Evolutionary conservation across 495 filamentous ascomycete species (phyloP).

Genomic region (Xanthoparmelia taractica): DNA sequence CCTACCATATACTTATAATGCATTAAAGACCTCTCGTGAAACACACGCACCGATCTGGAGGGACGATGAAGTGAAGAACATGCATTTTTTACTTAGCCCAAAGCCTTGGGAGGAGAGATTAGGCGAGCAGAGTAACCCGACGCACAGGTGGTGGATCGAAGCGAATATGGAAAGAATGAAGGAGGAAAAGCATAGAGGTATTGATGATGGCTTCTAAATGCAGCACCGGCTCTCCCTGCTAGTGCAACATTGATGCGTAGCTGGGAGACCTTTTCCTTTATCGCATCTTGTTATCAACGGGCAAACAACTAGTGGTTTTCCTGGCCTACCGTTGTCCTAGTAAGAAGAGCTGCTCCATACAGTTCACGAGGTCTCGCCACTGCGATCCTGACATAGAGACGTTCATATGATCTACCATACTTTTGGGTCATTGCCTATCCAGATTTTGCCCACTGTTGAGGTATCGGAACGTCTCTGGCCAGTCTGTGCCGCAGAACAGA

Average conservation of each 20-base stretch:
- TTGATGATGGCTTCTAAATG: constrained; percentile 25
- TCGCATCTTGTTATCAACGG: background rate
- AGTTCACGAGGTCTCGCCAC: background rate
- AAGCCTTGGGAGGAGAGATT: constrained; percentile 72
- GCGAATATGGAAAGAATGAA: constrained; percentile 45
- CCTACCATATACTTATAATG: constrained; percentile 75
- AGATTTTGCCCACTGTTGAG: background rate
- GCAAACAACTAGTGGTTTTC: background rate
- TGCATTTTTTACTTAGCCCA: constrained; percentile 71
- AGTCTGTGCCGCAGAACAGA: background rate
- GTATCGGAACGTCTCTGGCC: background rate
- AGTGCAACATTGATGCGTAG: background rate
- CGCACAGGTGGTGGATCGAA: constrained; percentile 60
- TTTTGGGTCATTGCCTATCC: background rate
- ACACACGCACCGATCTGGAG: constrained; percentile 69
- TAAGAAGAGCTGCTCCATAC: background rate
- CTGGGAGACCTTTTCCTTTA: background rate
- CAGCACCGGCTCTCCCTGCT: background rate
- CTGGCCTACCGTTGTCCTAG: background rate
- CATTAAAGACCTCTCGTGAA: constrained; percentile 65
- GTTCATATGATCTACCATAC: background rate
- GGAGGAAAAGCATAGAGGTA: constrained; percentile 39
- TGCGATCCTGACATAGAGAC: background rate
- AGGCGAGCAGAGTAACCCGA: constrained; percentile 43
- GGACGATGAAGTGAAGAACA: constrained; percentile 66